Percentiles rank a stretch among this genome's conserved stretches.
These are phyloP conservation scores for Hibiscus syriacus DNA, from an alignment of 345 rosid species.

Conservation along the genomic window DNA sequence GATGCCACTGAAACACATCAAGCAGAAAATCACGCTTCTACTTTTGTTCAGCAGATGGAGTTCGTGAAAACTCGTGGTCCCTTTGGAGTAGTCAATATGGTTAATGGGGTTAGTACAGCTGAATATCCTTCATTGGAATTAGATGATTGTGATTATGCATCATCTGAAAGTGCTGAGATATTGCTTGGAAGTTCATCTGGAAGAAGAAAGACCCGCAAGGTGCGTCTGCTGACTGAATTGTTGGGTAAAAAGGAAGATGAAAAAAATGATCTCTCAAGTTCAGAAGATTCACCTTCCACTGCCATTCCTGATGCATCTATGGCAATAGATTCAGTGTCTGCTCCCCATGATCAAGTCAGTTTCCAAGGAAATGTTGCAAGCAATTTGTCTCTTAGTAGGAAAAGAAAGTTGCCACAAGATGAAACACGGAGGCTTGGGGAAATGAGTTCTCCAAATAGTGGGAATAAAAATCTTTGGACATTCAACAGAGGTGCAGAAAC, in stretches of 20 bases:
- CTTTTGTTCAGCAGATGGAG: slow-evolving; percentile 15
- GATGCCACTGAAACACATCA: slow-evolving; percentile 15
- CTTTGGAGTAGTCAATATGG: slow-evolving; percentile 20
- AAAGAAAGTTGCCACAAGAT: slow-evolving; percentile 44
- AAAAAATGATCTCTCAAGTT: slow-evolving; percentile 13
- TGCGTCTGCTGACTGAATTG: slow-evolving; percentile 68
- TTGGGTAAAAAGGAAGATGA: slow-evolving; percentile 35
- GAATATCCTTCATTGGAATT: slow-evolving; percentile 26
- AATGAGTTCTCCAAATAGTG: slow-evolving; percentile 29
- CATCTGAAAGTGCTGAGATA: slow-evolving; percentile 52
- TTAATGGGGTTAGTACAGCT: slow-evolving; percentile 21
- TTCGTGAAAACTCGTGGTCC: slow-evolving; percentile 22
- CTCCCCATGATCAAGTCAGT: slow-evolving; percentile 14
- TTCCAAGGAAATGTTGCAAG: slow-evolving; percentile 13
- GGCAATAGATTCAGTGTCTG: slow-evolving; percentile 16
- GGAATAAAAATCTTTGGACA: slow-evolving; percentile 17
- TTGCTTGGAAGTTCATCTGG: slow-evolving; percentile 22
- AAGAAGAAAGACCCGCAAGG: slow-evolving; percentile 53
- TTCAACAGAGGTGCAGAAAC: slow-evolving; percentile 22
- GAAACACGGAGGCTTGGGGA: slow-evolving; percentile 33
- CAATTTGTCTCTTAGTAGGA: slow-evolving; percentile 33
- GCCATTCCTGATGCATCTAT: slow-evolving; percentile 25
- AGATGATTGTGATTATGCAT: slow-evolving; percentile 31
- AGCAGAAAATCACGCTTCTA: slow-evolving; percentile 18
- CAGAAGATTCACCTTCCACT: slow-evolving; percentile 27